These are phyloP conservation scores for Cyclotella cryptica DNA, from an alignment of 108 stramenopile genomes.

Conservation along the genomic window DNA sequence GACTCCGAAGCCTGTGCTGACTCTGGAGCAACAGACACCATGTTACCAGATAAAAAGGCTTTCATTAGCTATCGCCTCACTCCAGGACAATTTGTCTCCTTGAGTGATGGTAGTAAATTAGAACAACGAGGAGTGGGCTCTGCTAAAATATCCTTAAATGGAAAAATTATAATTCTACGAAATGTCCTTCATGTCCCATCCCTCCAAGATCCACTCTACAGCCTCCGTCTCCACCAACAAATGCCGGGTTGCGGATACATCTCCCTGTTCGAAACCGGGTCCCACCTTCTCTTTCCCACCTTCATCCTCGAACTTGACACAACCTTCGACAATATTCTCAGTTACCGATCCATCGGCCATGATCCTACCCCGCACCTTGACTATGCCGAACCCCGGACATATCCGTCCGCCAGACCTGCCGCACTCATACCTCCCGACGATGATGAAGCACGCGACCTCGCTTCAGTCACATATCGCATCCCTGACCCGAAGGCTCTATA, in stretches of 20 bases:
- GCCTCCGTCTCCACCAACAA: too few species aligned
- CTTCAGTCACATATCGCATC: background rate
- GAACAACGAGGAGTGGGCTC: background rate
- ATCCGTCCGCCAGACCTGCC: background rate
- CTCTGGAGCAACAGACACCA: conserved; percentile 19
- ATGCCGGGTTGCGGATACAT: too few species aligned
- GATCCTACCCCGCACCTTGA: background rate
- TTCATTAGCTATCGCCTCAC: conserved; percentile 19
- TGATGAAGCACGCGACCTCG: too few species aligned
- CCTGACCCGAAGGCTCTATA: background rate
- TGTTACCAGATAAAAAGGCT: background rate
- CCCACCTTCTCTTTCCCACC: conserved; percentile 19
- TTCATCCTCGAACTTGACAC: conserved; percentile 5
- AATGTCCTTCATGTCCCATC: conserved; percentile 30
- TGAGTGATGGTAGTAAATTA: conserved; percentile 3
- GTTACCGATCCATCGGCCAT: conserved; percentile 3
- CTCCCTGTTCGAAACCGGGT: too few species aligned
- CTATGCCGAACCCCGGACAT: conserved; percentile 3
- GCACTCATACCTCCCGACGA: background rate
- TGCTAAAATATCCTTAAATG: conserved; percentile 16
- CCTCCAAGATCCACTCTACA: conserved; percentile 26
- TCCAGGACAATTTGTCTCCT: background rate
- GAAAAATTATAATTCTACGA: conserved; percentile 13
- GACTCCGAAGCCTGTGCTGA: conserved; percentile 7
- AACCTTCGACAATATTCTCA: conserved; percentile 9